Evolutionary conservation across 129 eudicot species (phyloP).

Genomic region (Lonicera japonica): DNA sequence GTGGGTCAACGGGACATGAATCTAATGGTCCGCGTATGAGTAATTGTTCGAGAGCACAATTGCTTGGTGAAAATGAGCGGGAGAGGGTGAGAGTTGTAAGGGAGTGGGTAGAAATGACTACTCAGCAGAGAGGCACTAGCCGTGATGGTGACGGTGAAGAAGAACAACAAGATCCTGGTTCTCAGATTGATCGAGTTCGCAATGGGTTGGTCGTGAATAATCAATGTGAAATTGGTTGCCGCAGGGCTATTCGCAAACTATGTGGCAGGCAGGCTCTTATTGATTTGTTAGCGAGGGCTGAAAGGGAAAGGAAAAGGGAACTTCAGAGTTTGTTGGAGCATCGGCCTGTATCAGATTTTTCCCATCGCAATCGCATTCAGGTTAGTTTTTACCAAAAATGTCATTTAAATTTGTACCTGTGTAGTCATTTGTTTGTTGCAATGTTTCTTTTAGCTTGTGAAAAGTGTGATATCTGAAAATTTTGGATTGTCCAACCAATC

Average conservation of each 20-base stretch:
- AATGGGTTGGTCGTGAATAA: slow-evolving; percentile 32
- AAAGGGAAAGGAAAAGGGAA: slow-evolving; percentile 57
- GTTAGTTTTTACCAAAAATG: slow-evolving; percentile 24
- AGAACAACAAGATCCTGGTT: slow-evolving; percentile 33
- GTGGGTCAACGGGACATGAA: slow-evolving; percentile 22
- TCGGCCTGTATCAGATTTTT: slow-evolving; percentile 60
- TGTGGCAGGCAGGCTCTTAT: slow-evolving; percentile 84
- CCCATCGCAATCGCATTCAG: slow-evolving; percentile 90
- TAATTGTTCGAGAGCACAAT: slow-evolving; percentile 34
- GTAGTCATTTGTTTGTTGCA: neutral
- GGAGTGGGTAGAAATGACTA: slow-evolving; percentile 55
- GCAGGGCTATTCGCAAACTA: slow-evolving; percentile 45
- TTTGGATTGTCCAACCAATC: too few relatives aligned
- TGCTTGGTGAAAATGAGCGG: slow-evolving; percentile 45
- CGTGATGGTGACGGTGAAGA: slow-evolving; percentile 36
- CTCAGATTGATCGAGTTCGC: slow-evolving; percentile 42
- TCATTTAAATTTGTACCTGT: neutral
- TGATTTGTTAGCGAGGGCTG: slow-evolving; percentile 54
- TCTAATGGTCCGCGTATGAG: slow-evolving; percentile 20
- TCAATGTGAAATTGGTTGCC: slow-evolving; percentile 27
- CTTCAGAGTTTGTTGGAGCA: slow-evolving; percentile 42
- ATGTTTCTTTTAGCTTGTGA: too few relatives aligned
- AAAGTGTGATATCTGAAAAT: neutral
- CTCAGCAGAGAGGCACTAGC: slow-evolving; percentile 37
- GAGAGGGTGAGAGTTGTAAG: slow-evolving; percentile 62